These are phyloP conservation scores for Luffa acutangula DNA, from an alignment of 306 rosid genomes.

Conservation along the genomic window DNA sequence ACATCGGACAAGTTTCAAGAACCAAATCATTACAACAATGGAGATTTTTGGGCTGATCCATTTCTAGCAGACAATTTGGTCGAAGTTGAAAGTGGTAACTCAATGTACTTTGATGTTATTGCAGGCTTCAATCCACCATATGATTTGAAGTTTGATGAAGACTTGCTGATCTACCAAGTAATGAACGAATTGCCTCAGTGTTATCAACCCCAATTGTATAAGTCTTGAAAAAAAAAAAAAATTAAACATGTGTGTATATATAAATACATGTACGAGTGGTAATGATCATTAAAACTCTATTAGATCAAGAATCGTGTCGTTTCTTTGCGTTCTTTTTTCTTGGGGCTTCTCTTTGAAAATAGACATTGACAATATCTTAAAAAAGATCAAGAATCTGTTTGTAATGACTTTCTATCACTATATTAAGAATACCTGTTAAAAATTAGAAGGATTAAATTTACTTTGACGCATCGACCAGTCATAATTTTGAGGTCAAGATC, in stretches of 20 bases:
- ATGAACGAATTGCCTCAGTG: neutral
- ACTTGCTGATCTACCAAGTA: neutral
- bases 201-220: neutral
- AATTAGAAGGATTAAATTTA: neutral
- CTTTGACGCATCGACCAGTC: neutral
- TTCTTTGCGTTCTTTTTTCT: neutral
- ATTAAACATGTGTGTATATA: neutral
- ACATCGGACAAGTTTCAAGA: neutral
- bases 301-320: neutral
- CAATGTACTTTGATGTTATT: neutral
- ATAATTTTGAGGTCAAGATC: neutral
- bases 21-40: neutral
- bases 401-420: too few relatives aligned
- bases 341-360: neutral
- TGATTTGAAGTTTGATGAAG: neutral
- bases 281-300: neutral
- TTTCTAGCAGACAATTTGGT: neutral
- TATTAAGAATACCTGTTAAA: too few relatives aligned
- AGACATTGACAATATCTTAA: too few relatives aligned
- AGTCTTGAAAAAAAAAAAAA: neutral
- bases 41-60: neutral
- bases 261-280: neutral
- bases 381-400: too few relatives aligned
- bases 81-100: neutral
- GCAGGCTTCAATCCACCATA: neutral